These are phyloP conservation scores for Phalaenopsis equestris DNA, from an alignment of 106 monocot species.

Conservation along the genomic window DNA sequence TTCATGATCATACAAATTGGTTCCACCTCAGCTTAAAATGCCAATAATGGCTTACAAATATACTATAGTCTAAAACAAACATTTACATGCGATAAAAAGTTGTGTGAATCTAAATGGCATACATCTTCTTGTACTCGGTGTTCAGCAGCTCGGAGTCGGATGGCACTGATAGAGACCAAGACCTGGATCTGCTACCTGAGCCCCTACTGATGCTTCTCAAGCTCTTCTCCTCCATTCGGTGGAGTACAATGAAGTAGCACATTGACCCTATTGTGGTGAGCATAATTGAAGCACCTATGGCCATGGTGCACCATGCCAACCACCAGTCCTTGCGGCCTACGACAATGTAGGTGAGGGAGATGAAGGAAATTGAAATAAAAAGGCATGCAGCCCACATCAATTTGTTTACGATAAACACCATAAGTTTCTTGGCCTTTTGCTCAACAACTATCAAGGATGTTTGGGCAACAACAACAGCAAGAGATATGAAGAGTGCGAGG, in stretches of 20 bases:
- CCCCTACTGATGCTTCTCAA: conserved; percentile 40
- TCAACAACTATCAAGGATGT: conserved; percentile 67
- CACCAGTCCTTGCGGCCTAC: conserved; percentile 46
- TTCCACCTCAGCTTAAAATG: too few species aligned
- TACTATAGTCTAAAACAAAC: background rate
- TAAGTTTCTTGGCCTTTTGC: conserved; percentile 59
- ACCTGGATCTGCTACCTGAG: conserved; percentile 41
- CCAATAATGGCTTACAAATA: background rate
- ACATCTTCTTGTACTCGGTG: conserved; percentile 67
- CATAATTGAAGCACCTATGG: conserved; percentile 57
- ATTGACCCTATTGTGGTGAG: conserved; percentile 56
- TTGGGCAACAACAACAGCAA: conserved; percentile 78
- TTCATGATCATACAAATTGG: background rate
- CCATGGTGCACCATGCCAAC: conserved; percentile 56
- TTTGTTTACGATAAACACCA: conserved; percentile 88
- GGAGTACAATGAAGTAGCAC: conserved; percentile 59
- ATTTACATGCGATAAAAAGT: background rate
- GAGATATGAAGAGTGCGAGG: conserved; percentile 72
- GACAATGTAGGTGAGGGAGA: conserved; percentile 60
- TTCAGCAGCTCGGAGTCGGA: conserved; percentile 61
- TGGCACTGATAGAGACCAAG: conserved; percentile 27
- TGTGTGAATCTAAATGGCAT: conserved; percentile 40
- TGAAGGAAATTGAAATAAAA: conserved; percentile 62
- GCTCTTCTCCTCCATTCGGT: conserved; percentile 54
- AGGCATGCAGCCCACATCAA: conserved; percentile 86